These are phyloP conservation scores for Candida nonsorbophila DNA, from an alignment of 805 yeast species.

Conservation along the genomic window DNA sequence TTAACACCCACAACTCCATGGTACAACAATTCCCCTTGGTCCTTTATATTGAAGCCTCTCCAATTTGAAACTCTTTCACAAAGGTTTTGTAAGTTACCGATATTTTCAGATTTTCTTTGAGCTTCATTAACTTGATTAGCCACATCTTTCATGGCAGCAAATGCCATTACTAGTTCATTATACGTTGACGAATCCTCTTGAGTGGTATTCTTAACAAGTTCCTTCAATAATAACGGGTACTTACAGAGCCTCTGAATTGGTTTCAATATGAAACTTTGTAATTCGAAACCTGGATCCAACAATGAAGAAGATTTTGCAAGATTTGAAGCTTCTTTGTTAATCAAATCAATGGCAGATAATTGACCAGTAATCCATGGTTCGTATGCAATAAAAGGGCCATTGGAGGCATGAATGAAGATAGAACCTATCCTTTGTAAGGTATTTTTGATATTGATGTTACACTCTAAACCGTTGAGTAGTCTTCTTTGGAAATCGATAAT, in stretches of 20 bases:
- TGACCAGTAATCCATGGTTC: conserved; percentile 95
- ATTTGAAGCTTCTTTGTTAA: conserved; percentile 55
- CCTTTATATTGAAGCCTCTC: conserved; percentile 78
- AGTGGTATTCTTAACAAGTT: conserved; percentile 58
- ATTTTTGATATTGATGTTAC: conserved; percentile 71
- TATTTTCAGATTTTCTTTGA: conserved; percentile 86
- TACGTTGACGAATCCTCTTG: conserved; percentile 22
- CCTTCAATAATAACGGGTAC: conserved; percentile 79
- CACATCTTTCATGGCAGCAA: conserved; percentile 72
- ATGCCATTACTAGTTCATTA: conserved; percentile 67
- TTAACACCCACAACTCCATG: conserved; percentile 66
- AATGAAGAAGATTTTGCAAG: conserved; percentile 51
- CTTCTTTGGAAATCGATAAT: conserved; percentile 90
- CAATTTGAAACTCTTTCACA: conserved; percentile 78
- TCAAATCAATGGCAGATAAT: conserved; percentile 77
- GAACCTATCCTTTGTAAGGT: conserved; percentile 84
- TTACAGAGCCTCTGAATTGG: conserved; percentile 97
- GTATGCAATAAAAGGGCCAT: conserved; percentile 76
- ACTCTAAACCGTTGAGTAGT: conserved; percentile 82
- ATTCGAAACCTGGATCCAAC: conserved; percentile 80
- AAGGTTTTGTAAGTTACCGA: conserved; percentile 61
- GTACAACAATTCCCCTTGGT: conserved; percentile 79
- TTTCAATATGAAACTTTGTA: conserved; percentile 83
- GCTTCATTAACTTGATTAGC: conserved; percentile 89
- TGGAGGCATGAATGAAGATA: conserved; percentile 75